These are phyloP conservation scores for Berberis thunbergii DNA, from an alignment of 164 flowering plant species.

Conservation along the genomic window DNA sequence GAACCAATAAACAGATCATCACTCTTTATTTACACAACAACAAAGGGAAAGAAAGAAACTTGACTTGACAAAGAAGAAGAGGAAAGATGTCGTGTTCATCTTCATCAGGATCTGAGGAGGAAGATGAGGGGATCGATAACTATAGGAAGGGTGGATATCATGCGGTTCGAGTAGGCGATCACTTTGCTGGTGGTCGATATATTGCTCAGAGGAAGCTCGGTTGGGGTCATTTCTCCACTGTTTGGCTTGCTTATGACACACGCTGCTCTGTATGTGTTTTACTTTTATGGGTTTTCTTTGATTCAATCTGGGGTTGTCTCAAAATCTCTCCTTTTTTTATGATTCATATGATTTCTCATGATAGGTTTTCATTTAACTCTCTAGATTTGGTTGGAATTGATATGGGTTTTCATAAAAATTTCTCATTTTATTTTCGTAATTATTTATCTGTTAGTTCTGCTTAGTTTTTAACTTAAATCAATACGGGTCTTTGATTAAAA, in stretches of 20 bases:
- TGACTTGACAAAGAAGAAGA: neutral
- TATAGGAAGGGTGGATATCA: conserved; percentile 97
- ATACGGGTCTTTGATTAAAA: too few species aligned
- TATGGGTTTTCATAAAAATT: too few species aligned
- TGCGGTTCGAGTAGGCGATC: conserved; percentile 81
- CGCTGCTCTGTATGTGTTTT: conserved; percentile 40
- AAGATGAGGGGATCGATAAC: conserved; percentile 73
- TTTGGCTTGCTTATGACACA: conserved; percentile 93
- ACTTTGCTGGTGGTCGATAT: conserved; percentile 64
- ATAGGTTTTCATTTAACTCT: too few species aligned
- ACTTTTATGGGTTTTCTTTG: neutral
- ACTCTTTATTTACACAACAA: neutral
- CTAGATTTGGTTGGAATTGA: too few species aligned
- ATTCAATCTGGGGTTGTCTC: neutral
- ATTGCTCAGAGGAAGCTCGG: conserved; percentile 93
- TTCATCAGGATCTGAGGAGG: conserved; percentile 71
- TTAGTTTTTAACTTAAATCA: too few species aligned
- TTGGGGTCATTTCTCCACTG: conserved; percentile 97
- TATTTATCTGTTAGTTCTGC: too few species aligned
- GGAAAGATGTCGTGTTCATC: conserved; percentile 62
- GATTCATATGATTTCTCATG: neutral
- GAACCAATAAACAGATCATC: neutral
- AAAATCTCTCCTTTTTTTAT: neutral
- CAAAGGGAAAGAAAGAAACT: neutral
- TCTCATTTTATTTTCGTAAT: too few species aligned